Conservation (phyloP, 1,284 basidiomycete species). For the Leccinum variabile region DNA sequence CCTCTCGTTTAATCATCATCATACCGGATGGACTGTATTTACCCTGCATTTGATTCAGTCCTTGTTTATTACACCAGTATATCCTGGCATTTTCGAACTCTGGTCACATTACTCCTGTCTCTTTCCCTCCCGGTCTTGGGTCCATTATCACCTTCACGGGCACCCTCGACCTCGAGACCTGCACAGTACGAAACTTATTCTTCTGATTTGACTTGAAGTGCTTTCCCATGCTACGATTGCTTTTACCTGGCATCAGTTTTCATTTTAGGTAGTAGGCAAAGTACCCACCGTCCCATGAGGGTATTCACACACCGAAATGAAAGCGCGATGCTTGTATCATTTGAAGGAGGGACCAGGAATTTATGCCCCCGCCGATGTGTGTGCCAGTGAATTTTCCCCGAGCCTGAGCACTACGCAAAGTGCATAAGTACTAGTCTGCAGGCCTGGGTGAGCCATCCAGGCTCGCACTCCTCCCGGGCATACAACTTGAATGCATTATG, state of each 20-base stretch:
- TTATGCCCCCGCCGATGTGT: not conserved
- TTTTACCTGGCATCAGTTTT: not conserved
- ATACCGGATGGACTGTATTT: constrained; percentile 28
- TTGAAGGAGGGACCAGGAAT: not conserved
- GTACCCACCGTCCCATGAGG: not conserved
- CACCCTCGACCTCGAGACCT: not conserved
- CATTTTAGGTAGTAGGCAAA: not conserved
- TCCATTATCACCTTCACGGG: not conserved
- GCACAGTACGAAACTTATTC: not conserved
- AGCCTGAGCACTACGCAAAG: not conserved
- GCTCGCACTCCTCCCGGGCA: not conserved
- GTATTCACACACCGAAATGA: not conserved
- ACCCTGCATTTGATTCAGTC: constrained; percentile 23
- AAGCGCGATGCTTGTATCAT: not conserved
- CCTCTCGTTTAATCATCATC: constrained; percentile 41
- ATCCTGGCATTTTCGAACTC: constrained; percentile 12
- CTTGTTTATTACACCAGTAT: constrained; percentile 11
- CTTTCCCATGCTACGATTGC: not conserved
- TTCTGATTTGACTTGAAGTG: constrained; percentile 7
- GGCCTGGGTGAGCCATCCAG: not conserved
- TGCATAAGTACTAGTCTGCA: not conserved
- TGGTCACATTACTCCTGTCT: constrained; percentile 4
- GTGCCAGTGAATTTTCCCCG: too few species aligned
- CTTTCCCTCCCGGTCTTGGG: constrained; percentile 3
- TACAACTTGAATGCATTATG: not conserved